Conservation (phyloP, 2,329 filamentous ascomycete genomes). For the Cryphonectria parasitica region DNA sequence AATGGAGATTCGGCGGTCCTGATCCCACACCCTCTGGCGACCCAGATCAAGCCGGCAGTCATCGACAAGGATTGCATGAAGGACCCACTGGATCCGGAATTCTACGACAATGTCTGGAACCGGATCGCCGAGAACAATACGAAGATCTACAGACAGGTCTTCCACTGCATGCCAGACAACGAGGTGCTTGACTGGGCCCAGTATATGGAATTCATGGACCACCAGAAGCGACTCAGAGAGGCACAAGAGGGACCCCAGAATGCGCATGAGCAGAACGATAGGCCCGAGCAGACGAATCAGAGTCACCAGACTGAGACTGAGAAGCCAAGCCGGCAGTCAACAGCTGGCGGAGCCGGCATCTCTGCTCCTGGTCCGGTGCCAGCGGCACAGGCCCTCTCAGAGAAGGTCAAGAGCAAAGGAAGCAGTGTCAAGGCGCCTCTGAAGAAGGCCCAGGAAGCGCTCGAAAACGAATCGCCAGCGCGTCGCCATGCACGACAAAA, state of each 20-base stretch:
- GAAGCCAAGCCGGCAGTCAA: slow-evolving; percentile 32
- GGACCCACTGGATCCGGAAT: slow-evolving; percentile 80
- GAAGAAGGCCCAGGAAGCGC: slow-evolving; percentile 16
- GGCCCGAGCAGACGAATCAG: slow-evolving; percentile 50
- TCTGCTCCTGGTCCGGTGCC: slow-evolving; percentile 45
- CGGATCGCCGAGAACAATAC: slow-evolving; percentile 92
- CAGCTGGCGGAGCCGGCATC: slow-evolving; percentile 46
- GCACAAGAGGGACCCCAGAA: slow-evolving; percentile 52
- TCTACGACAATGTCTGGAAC: slow-evolving; percentile 88
- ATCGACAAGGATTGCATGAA: slow-evolving; percentile 93
- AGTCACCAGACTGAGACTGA: slow-evolving; percentile 32
- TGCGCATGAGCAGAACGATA: slow-evolving; percentile 55
- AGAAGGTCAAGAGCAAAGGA: slow-evolving; percentile 39
- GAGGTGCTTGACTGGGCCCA: slow-evolving; percentile 93
- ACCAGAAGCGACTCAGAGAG: slow-evolving; percentile 76
- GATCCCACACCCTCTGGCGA: slow-evolving; percentile 56
- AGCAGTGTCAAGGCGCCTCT: slow-evolving; percentile 33
- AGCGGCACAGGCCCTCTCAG: slow-evolving; percentile 41
- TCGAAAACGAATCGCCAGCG: slow-evolving; percentile 22
- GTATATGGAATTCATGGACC: slow-evolving; percentile 82
- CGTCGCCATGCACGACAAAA: slow-evolving; percentile 30
- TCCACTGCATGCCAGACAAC: slow-evolving; percentile 95
- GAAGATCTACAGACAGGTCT: slow-evolving; percentile 88
- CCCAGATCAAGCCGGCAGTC: slow-evolving; percentile 73
- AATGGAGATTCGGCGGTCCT: slow-evolving; percentile 52